Conservation (phyloP, 139 green algal genomes). For the Pycnococcus provasolii region DNA sequence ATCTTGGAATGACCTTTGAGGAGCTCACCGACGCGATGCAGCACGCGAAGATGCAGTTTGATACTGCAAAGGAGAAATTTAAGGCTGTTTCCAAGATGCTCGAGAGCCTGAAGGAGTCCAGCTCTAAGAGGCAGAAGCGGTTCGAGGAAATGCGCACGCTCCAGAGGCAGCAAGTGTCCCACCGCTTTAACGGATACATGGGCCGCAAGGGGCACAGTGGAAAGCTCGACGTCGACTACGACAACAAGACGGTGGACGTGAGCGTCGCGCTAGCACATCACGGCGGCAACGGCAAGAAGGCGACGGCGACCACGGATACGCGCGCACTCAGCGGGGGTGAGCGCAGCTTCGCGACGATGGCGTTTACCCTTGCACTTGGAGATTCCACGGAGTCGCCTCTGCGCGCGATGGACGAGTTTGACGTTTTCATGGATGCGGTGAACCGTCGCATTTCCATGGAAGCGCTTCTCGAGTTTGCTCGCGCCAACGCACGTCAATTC, state of each 20-base stretch:
- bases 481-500: constrained; percentile 55
- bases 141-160: not conserved
- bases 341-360: constrained; percentile 74
- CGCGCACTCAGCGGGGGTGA: constrained; percentile 57
- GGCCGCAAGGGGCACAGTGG: not conserved
- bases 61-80: no score
- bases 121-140: no score
- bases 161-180: not conserved
- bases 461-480: constrained; percentile 58
- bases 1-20: not conserved
- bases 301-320: constrained; percentile 1
- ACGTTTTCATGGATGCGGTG: constrained; percentile 67
- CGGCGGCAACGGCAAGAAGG: not conserved
- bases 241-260: constrained; percentile 1
- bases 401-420: constrained; percentile 76
- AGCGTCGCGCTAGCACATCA: constrained; percentile 3
- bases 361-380: constrained; percentile 75
- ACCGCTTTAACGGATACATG: constrained; percentile 16
- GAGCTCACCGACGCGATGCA: not conserved
- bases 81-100: no score
- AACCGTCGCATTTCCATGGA: constrained; percentile 51
- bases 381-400: constrained; percentile 61
- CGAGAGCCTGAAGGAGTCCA: no score
- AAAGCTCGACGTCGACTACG: constrained; percentile 12
- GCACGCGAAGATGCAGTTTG: no score